Evolutionary conservation across 1,284 basidiomycete genomes (phyloP).

Genomic region (Apiotrichum akiyoshidainum): DNA sequence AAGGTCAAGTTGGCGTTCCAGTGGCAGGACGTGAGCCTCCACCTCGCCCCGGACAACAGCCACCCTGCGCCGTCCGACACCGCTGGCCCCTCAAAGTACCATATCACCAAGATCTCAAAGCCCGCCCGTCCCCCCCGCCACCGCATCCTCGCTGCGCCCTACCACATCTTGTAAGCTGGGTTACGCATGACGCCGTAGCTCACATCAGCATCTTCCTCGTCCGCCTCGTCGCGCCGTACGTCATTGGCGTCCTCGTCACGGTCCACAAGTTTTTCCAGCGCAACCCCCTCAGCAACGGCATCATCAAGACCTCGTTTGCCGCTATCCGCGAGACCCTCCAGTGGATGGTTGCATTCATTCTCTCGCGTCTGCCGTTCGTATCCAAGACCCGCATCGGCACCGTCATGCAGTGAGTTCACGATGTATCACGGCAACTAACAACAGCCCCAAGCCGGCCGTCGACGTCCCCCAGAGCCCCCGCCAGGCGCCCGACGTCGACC

Average conservation of each 20-base stretch:
- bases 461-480: background rate
- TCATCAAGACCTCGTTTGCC: conserved; percentile 19
- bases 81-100: conserved; percentile 24
- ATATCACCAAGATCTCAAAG: conserved; percentile 35
- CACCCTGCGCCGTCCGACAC: conserved; percentile 18
- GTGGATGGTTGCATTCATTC: background rate
- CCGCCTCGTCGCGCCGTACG: conserved; percentile 16
- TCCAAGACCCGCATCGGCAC: background rate
- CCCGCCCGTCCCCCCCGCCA: conserved; percentile 7
- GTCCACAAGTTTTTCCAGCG: conserved; percentile 30
- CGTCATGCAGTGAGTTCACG: background rate
- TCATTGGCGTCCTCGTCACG: conserved; percentile 24
- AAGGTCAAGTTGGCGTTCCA: conserved; percentile 14
- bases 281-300: conserved; percentile 28
- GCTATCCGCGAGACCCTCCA: conserved; percentile 23
- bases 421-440: background rate
- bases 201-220: conserved; percentile 10
- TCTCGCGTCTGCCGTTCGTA: background rate
- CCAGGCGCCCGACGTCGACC: background rate
- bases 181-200: no score
- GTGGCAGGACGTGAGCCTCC: conserved; percentile 20
- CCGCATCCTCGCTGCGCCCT: conserved; percentile 7
- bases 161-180: conserved; percentile 28
- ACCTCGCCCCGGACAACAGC: conserved; percentile 28
- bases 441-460: background rate